Evolutionary conservation across 176 grass and related monocot species (phyloP), one percentile per base, ranked within the genome.

Genomic region (Alopecurus myosuroides): DNA sequence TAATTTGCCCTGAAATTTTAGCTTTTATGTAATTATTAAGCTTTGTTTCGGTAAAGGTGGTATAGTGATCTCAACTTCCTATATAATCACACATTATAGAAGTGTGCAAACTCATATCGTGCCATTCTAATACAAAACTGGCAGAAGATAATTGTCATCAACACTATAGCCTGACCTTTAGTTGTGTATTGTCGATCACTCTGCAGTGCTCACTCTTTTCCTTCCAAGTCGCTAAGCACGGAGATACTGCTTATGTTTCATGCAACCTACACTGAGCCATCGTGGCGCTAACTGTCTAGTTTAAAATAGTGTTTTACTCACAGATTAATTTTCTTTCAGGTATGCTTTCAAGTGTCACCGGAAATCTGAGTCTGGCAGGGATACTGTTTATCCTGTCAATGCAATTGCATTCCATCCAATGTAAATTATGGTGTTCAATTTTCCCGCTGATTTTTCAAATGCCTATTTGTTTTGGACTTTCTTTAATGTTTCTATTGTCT

Each of bases 281-380:
- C 35, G 25, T 88, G 73, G 13, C 12, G 2, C 14, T 55, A 30
- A 26, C 15, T 29, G 39, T 81, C 41, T 23, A 56, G 7, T 64
- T 15, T 41, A 34, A 88, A 75, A 7, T 63, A 45, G 18, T 34
- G 19, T 29, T 60, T 35, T 67, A 29, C 58, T 88, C 58, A 19
- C 76, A 9, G 15, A 4, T 28, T 84, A 41, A 63, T 77, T 72
- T 85, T 37, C 76, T 34, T 88, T 72, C 86, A 99, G 97, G 75
- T 99, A 99, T 91, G 91, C 97, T 84, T 96, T 99, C 86, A 99
- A 99, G 87, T 99, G 97, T 86, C 97, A 99, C 55, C 67, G 93
- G 41, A 99, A 95, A 92, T 94, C 93, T 60, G 97, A 99, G 56
- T 90, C 88, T 82, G 97, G 93, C 64, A 92, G 86, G 84, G 97